phyloP scores from a whole-genome alignment of 257 asterid genomes.

The Buddleja alternifolia region DNA sequence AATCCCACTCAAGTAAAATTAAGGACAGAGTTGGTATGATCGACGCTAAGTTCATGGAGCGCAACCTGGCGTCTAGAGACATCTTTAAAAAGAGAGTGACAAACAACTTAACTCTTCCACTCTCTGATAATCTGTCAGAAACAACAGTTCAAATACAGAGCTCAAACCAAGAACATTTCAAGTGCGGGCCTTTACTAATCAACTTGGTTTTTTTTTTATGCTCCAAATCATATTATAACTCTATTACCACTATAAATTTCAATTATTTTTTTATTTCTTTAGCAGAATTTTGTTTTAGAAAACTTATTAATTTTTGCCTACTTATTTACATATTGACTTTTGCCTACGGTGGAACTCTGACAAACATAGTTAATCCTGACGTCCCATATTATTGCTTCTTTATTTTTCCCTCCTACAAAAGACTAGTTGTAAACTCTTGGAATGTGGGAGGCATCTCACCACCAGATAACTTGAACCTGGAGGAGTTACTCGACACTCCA shows the following conservation, averaged over 20 bases:
- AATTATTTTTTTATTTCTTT: background rate
- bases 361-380: slow-evolving; percentile 27
- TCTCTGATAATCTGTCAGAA: slow-evolving; percentile 20
- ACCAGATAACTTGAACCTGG: slow-evolving; percentile 51
- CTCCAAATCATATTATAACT: slow-evolving; percentile 14
- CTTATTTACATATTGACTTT: background rate
- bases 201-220: slow-evolving; percentile 13
- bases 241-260: slow-evolving; percentile 7
- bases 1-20: slow-evolving; percentile 13
- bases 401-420: slow-evolving; percentile 27
- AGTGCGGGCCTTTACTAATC: slow-evolving; percentile 27
- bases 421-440: slow-evolving; percentile 72
- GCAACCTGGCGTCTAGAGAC: slow-evolving; percentile 34
- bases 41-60: slow-evolving; percentile 27
- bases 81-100: slow-evolving; percentile 25
- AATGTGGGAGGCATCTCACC: slow-evolving; percentile 67
- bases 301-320: background rate
- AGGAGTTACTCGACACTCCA: slow-evolving; percentile 47
- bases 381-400: slow-evolving; percentile 28
- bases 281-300: background rate
- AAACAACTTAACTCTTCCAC: slow-evolving; percentile 19
- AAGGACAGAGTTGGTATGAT: background rate
- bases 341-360: background rate
- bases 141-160: slow-evolving; percentile 23
- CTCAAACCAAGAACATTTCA: slow-evolving; percentile 39